phyloP scores from a whole-genome alignment of 208 protist species.

The Leishmania mexicana region DNA sequence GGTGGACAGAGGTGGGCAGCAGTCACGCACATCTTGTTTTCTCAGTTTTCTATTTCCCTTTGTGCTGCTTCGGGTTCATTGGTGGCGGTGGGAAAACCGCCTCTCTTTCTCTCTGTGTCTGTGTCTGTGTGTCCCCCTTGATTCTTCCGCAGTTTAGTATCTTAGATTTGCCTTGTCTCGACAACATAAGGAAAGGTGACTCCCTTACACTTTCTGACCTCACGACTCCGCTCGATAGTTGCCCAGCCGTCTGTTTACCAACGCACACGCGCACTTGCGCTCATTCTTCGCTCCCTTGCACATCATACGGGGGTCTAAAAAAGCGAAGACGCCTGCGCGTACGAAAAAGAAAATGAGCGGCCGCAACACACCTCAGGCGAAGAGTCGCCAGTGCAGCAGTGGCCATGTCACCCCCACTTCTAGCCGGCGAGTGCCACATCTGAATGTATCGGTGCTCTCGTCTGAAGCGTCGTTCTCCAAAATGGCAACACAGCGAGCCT shows the following conservation, averaged over 20 bases:
- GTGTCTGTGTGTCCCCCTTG: not conserved
- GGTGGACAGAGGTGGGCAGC: not conserved
- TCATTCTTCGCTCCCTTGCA: not conserved
- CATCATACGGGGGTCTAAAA: not conserved
- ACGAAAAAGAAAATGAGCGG: slow-evolving; percentile 2
- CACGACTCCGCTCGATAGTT: not conserved
- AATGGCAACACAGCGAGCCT: not conserved
- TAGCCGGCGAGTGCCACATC: not conserved
- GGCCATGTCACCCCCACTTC: not conserved
- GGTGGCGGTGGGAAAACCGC: not conserved
- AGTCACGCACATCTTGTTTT: not conserved
- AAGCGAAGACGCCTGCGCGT: not conserved
- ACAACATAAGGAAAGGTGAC: not conserved
- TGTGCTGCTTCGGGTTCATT: not conserved
- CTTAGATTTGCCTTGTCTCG: not conserved
- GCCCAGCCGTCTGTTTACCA: not conserved
- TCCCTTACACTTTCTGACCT: not conserved
- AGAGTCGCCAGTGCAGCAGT: not conserved
- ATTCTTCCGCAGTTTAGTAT: not conserved
- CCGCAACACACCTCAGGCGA: not conserved
- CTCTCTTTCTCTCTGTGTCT: not conserved
- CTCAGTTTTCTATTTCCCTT: not conserved
- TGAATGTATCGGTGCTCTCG: not conserved
- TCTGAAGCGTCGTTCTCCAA: not conserved
- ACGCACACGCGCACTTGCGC: not conserved